Base-by-base conservation (phyloP, 371 early-diverging fungal genomes). In the Umbelopsis sp. region DNA sequence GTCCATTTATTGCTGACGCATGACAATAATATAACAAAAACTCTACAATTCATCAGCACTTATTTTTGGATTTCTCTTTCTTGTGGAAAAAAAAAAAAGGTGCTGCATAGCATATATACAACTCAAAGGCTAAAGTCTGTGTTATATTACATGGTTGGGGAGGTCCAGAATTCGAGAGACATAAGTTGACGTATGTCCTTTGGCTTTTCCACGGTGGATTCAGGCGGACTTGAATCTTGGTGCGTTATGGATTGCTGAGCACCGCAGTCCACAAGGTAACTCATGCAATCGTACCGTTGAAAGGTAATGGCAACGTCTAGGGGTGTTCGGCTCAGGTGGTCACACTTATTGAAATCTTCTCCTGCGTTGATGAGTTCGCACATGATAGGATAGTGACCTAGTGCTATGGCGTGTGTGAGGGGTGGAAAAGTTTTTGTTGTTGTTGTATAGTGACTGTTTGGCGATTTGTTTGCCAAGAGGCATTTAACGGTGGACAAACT, bases 271-370 rank as follows among this genome's bases (percentile, higher is more conserved):
- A 83, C 44, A 20, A 83, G 63, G 14, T 66, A 50, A 9, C 63
- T 57, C 0, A 79, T 63, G 32, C 73, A 75, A 3, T 45, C 70
- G 10, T 70, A 20, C 22, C 75, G 74, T 44, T 83, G 77, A 35
- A 67, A 63, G n/a, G 73, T 69, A 20, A 72, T 71, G 16, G 83
- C 83, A 57, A 63, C 66, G 65, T 83, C 76, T 24, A 80, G 38
- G 0, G 83, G 68, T 16, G 83, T 77, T 35, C 72, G 74, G 12
- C 74, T 76, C 12, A 67, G 64, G 0, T 57, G 32, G 41, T 78
- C 77, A 9, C 53, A 35, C 0, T 67, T 63, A 52, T 82, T 75
- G 4, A 77, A 22, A 53, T 79, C 72, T 35, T 57, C 35, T 29
- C 57, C 57, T 5, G 57, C 57, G 4, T 57, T 18, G 14, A 57